Evolutionary conservation across 1,139 yeast genomes (phyloP).

Genomic region (Debaryomyces coudertii): DNA sequence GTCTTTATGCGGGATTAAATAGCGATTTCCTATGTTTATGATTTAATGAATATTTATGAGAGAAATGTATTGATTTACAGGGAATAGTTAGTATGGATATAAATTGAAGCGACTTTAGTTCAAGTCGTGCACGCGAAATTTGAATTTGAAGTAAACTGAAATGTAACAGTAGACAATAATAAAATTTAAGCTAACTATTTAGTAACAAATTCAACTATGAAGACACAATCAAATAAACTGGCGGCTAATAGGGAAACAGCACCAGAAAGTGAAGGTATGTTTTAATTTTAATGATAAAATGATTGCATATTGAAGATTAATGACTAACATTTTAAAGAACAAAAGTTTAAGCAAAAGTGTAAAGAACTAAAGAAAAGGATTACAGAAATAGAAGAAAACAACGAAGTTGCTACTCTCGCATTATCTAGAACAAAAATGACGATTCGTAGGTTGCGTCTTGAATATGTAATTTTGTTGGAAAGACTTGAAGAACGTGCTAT

Average conservation of each 20-base stretch:
- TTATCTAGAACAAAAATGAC: constrained; percentile 77
- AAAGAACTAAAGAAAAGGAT: constrained; percentile 73
- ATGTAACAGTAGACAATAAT: not conserved
- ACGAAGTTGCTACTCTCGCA: constrained; percentile 77
- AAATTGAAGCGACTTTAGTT: not conserved
- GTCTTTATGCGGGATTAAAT: not conserved
- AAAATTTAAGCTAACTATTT: not conserved
- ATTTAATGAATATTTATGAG: constrained; percentile 2
- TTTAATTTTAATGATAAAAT: not conserved
- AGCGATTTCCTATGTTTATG: not conserved
- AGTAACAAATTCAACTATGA: constrained; percentile 8
- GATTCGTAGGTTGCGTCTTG: constrained; percentile 78
- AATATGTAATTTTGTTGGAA: constrained; percentile 79
- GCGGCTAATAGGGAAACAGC: constrained; percentile 31
- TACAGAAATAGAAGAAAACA: constrained; percentile 74
- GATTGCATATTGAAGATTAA: not conserved
- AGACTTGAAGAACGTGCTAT: constrained; percentile 66
- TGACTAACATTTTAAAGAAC: constrained; percentile 31
- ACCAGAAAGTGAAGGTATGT: constrained; percentile 50
- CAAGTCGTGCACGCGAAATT: constrained; percentile 5
- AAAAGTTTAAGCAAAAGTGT: constrained; percentile 61
- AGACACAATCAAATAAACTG: constrained; percentile 14
- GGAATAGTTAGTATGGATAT: not conserved
- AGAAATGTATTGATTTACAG: not conserved
- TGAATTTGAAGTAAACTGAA: not conserved